Evolutionary conservation across 148 eudicot species (phyloP), one percentile per base, ranked within the genome.

Genomic region (Euryodendron excelsum): DNA sequence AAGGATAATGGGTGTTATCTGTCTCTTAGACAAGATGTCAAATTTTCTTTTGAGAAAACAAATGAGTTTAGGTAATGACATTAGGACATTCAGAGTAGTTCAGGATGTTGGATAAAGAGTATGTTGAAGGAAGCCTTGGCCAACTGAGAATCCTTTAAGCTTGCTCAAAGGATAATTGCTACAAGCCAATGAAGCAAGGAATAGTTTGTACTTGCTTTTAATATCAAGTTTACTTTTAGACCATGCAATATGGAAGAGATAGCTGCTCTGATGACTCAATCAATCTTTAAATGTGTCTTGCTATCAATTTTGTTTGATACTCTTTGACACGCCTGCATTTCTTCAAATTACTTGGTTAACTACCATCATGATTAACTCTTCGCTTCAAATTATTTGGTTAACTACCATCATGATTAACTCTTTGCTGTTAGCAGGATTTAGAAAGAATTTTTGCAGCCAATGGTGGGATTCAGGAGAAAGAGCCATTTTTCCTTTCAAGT

Each of bases 401-500:
- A 31, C 25, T 9, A 6, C 45, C 5, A 12, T 58, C 8, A 18
- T 25, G 14, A 45, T 30, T 63, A 12, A 21, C 37, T 34, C 27
- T 47, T 63, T 20, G 2, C 81, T 67, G 17, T 81, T 75, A 15
- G 59, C 82, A 94, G 98, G 98, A 91, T 75, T 78, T 94, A 73
- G 93, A 90, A 80, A 91, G 90, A 85, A 91, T 92, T 53, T 50
- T 87, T 64, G 86, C 84, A 69, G 85, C 84, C 72, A 86, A 85
- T 68, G 89, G 87, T 23, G 98, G 92, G 79, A 76, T 88, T 78
- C 72, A 84, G 36, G 97, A 90, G 80, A 78, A 89, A 74, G 98
- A 94, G 75, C 96, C 98, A 33, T 94, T 94, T 86, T 88, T 77
- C 80, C 84, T 94, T 71, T 87, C 92, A 77, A 84, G 89, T 66